Conservation (phyloP, 2,329 filamentous ascomycete species). For the Phialocephala sp. region DNA sequence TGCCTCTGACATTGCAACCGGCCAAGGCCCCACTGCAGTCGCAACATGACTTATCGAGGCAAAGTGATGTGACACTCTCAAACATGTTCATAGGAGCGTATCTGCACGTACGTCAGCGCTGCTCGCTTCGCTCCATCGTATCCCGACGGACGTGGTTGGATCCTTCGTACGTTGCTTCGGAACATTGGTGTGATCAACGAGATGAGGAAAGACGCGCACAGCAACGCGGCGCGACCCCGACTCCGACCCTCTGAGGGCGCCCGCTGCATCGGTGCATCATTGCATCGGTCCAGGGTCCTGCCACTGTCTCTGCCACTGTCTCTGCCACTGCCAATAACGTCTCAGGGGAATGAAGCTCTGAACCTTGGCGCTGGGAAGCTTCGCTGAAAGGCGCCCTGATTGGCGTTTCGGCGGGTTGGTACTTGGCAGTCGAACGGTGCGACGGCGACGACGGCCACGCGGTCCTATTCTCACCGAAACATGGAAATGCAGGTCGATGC, state of each 20-base stretch:
- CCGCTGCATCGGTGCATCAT: too few relatives aligned
- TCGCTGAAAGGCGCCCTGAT: background rate
- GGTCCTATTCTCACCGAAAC: background rate
- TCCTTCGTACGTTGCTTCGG: background rate
- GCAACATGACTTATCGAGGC: background rate
- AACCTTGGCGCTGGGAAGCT: background rate
- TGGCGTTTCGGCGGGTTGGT: background rate
- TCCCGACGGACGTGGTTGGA: background rate
- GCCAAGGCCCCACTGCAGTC: background rate
- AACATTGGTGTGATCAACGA: background rate
- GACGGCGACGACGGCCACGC: background rate
- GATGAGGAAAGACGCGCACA: background rate
- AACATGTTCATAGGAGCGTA: background rate
- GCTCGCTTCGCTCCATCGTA: background rate
- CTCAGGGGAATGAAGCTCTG: background rate
- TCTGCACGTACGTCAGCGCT: too few relatives aligned
- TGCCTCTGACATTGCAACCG: background rate
- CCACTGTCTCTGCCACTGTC: background rate
- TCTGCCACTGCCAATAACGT: background rate
- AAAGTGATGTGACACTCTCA: background rate
- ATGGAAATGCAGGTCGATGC: too few relatives aligned
- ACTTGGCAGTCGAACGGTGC: too few relatives aligned
- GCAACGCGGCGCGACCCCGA: background rate
- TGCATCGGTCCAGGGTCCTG: background rate
- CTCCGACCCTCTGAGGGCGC: background rate